Evolutionary conservation across 2,329 filamentous ascomycete species (phyloP), one percentile per base, ranked within the genome.

Genomic region (Aspergillus ustus): DNA sequence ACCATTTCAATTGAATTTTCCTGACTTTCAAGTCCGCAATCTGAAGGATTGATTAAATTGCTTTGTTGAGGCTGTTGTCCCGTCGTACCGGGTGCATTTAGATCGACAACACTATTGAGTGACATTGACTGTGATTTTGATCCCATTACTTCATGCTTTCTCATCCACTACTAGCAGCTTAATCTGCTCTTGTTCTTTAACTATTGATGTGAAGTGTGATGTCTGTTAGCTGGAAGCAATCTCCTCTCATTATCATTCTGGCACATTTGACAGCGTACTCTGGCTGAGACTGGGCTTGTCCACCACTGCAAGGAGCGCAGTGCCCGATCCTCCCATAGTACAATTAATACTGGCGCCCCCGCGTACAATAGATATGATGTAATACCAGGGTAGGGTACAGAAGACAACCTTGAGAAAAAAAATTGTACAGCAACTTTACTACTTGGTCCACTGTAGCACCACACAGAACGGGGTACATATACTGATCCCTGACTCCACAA

Each of bases 71-170:
- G 20, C 52, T 43, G 52, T 7, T 13, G 25, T 28, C 11, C 20
- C 15, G 34, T 28, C 19, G 44, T 46, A 20, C 22, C 3, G n/a
- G n/a, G 44, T 25, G 19, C 22, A n/a, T n/a, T 44, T 25, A 13
- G 52, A 53, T 53, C 52, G 52, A 28, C 52, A 29, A 43, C 34
- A n/a, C 52, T 53, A 53, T 53, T 53, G 52, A 44, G 52, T 3
- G 40, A 28, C 34, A 40, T 40, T 44, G 15, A 7, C 45, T 49
- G 25, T 22, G 37, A 20, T 48, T 57, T 43, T 11, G 25, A 40
- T 50, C 25, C 29, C 44, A 22, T 40, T 50, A 34, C 54, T 28
- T 40, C 25, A 25, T 31, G 22, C 45, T 52, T 13, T 28, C 19
- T 31, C 45, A 28, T 20, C 7, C 43, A 34, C 45, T 37, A 31